Conservation (phyloP, 2,329 filamentous ascomycete species). For the Phoma herbarum region DNA sequence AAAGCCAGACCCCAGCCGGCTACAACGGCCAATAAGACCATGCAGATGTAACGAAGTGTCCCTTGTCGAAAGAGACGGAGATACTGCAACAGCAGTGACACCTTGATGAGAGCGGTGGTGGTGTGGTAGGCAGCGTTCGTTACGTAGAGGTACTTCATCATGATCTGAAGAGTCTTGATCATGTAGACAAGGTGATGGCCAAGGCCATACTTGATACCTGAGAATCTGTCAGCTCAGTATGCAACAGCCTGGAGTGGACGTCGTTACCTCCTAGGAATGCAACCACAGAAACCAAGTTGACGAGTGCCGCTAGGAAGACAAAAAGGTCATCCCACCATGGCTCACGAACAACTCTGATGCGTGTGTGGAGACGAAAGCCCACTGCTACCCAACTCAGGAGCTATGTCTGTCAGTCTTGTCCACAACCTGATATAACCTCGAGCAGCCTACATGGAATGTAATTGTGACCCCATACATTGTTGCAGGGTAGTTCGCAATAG, state of each 20-base stretch:
- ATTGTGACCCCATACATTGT: conserved; percentile 41
- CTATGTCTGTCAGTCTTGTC: conserved; percentile 24
- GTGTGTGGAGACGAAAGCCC: conserved; percentile 38
- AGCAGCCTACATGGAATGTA: conserved; percentile 37
- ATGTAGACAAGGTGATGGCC: conserved; percentile 41
- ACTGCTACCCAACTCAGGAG: conserved; percentile 39
- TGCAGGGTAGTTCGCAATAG: conserved; percentile 30
- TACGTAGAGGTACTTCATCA: conserved; percentile 39
- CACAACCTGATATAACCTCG: not conserved
- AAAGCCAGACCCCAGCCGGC: conserved; percentile 40
- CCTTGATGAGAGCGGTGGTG: conserved; percentile 44
- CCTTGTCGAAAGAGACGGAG: conserved; percentile 42
- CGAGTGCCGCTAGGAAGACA: conserved; percentile 38
- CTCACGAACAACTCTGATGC: conserved; percentile 37
- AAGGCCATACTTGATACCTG: conserved; percentile 40
- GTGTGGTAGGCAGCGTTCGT: conserved; percentile 40
- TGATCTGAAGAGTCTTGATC: conserved; percentile 18
- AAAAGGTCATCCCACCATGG: conserved; percentile 49
- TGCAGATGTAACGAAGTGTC: conserved; percentile 25
- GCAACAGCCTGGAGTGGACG: no score
- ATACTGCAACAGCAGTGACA: conserved; percentile 49
- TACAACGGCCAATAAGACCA: conserved; percentile 29
- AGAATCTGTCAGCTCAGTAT: conserved; percentile 10
- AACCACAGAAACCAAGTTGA: conserved; percentile 35
- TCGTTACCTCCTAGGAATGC: conserved; percentile 32